Evolutionary conservation across 2,329 filamentous ascomycete genomes (phyloP).

Genomic region (Delphinella strobiligena): DNA sequence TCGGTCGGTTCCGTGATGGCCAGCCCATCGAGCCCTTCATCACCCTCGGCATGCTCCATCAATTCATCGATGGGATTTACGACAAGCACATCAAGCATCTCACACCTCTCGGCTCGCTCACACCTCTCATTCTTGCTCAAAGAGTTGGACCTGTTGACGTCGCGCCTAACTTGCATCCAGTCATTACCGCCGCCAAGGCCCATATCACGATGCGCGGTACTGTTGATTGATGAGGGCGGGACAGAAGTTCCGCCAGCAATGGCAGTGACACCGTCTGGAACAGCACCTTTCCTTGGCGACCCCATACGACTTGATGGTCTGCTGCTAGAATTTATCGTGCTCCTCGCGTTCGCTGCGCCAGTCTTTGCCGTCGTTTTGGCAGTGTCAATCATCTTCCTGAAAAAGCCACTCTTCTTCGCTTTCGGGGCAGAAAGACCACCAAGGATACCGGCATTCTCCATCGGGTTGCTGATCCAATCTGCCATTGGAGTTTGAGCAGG

Average conservation of each 20-base stretch:
- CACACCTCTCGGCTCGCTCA: slow-evolving; percentile 77
- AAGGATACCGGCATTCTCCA: slow-evolving; percentile 56
- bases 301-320: slow-evolving; percentile 25
- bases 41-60: slow-evolving; percentile 72
- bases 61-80: slow-evolving; percentile 84
- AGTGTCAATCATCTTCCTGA: slow-evolving; percentile 89
- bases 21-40: slow-evolving; percentile 75
- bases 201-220: slow-evolving; percentile 51
- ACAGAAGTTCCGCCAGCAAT: slow-evolving; percentile 39
- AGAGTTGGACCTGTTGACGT: slow-evolving; percentile 91
- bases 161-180: slow-evolving; percentile 95
- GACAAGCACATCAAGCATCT: slow-evolving; percentile 86
- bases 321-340: slow-evolving; percentile 58
- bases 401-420: slow-evolving; percentile 67
- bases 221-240: slow-evolving; percentile 11
- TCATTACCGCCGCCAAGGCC: slow-evolving; percentile 56
- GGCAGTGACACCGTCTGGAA: slow-evolving; percentile 36
- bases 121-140: slow-evolving; percentile 76
- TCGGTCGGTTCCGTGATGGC: slow-evolving; percentile 74
- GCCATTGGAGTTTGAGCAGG: slow-evolving; percentile 53
- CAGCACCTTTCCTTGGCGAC: slow-evolving; percentile 32
- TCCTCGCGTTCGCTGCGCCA: slow-evolving; percentile 81
- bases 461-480: slow-evolving; percentile 45
- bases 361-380: slow-evolving; percentile 63
- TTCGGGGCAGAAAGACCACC: slow-evolving; percentile 69